These are phyloP conservation scores for Penicillium taxi DNA, from an alignment of 495 filamentous ascomycete genomes.

Conservation along the genomic window DNA sequence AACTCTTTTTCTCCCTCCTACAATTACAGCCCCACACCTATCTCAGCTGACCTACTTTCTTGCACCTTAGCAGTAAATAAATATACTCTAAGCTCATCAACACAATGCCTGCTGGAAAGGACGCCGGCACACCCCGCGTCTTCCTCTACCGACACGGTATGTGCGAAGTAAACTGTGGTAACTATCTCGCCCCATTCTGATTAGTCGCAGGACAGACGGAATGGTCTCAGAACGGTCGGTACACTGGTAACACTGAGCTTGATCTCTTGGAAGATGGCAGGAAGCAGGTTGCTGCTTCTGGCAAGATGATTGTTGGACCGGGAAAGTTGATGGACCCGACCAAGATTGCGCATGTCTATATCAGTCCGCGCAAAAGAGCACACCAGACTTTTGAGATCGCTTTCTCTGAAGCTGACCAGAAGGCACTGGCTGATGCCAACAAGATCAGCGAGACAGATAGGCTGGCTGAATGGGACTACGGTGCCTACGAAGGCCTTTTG, in stretches of 20 bases:
- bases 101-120: slow-evolving; percentile 40
- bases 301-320: slow-evolving; percentile 61
- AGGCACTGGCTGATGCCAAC: slow-evolving; percentile 16
- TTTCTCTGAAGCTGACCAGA: slow-evolving; percentile 35
- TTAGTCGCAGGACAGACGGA: slow-evolving; percentile 58
- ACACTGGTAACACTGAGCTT: slow-evolving; percentile 78
- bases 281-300: slow-evolving; percentile 61
- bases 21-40: no score
- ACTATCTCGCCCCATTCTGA: neutral
- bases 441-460: slow-evolving; percentile 54
- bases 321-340: slow-evolving; percentile 70
- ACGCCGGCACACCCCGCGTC: slow-evolving; percentile 36
- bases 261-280: slow-evolving; percentile 68
- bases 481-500: slow-evolving; percentile 74
- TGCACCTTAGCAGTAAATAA: no score
- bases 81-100: no score
- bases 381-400: slow-evolving; percentile 69
- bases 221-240: slow-evolving; percentile 79
- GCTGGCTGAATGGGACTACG: slow-evolving; percentile 83
- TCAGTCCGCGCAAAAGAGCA: slow-evolving; percentile 72
- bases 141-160: slow-evolving; percentile 34
- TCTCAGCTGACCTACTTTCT: no score
- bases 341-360: slow-evolving; percentile 66
- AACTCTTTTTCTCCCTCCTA: no score
- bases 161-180: neutral